Conservation (phyloP, 2,329 filamentous ascomycete species). For the Penicillium sp. region DNA sequence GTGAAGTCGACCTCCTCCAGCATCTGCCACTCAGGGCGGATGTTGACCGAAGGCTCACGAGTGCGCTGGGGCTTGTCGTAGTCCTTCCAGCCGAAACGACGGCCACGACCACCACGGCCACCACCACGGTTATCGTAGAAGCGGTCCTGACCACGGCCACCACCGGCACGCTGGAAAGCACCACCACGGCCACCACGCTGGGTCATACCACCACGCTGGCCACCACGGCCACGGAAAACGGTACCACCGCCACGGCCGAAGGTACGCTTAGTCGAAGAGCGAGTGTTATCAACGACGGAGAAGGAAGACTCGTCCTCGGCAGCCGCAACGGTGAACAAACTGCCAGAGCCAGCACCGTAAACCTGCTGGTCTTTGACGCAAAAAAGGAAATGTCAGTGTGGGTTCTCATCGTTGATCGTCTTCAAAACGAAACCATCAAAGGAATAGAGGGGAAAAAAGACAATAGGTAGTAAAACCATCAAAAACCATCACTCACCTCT, state of each 20-base stretch:
- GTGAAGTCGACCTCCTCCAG: constrained; percentile 99
- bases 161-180: constrained; percentile 72
- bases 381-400: constrained; percentile 13
- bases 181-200: constrained; percentile 74
- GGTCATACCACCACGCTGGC: constrained; percentile 74
- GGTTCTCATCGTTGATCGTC: background rate
- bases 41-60: constrained; percentile 92
- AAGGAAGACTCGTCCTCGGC: constrained; percentile 97
- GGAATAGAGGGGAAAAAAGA: constrained; percentile 1
- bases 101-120: constrained; percentile 71
- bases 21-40: constrained; percentile 93
- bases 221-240: constrained; percentile 76
- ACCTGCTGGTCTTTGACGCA: constrained; percentile 80
- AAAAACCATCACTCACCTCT: constrained; percentile 66
- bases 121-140: constrained; percentile 73
- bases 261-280: constrained; percentile 79
- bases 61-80: constrained; percentile 98
- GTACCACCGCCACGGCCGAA: constrained; percentile 86
- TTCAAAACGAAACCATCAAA: background rate
- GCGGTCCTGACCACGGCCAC: constrained; percentile 66
- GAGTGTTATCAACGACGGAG: constrained; percentile 94
- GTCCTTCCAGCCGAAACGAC: constrained; percentile 97
- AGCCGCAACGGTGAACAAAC: constrained; percentile 85
- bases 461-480: background rate
- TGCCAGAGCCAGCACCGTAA: constrained; percentile 86